Evolutionary conservation across 495 filamentous ascomycete species (phyloP).

Genomic region (Aspergillus ostianus): DNA sequence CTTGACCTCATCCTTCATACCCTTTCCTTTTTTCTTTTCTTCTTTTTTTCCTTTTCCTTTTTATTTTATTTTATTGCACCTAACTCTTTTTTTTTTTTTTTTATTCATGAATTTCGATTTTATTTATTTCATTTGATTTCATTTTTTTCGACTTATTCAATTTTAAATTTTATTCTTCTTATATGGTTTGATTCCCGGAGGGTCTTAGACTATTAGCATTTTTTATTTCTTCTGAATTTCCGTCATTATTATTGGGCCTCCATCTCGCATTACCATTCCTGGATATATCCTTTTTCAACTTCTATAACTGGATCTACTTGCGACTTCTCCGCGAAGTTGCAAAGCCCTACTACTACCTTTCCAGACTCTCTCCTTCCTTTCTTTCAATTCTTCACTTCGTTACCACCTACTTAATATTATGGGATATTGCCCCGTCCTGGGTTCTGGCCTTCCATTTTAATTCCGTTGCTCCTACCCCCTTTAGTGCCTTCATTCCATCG

Average conservation of each 20-base stretch:
- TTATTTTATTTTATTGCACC: conserved; percentile 7
- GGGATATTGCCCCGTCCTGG: conserved; percentile 17
- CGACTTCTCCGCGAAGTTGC: conserved; percentile 16
- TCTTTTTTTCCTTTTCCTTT: conserved; percentile 12
- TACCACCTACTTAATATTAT: conserved; percentile 10
- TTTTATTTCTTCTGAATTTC: conserved; percentile 19
- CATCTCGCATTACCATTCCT: conserved; percentile 24
- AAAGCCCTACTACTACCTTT: conserved; percentile 12
- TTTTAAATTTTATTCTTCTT: conserved; percentile 2
- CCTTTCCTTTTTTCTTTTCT: conserved; percentile 21
- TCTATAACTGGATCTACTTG: conserved; percentile 26
- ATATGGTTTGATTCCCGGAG: conserved; percentile 12
- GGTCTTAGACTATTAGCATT: conserved; percentile 12
- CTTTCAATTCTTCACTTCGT: conserved; percentile 7
- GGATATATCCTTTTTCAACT: conserved; percentile 16
- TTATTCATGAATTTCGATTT: conserved; percentile 17
- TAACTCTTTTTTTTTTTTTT: conserved; percentile 13
- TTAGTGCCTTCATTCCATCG: conserved; percentile 40
- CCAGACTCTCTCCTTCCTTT: conserved; percentile 21
- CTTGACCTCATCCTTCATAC: conserved; percentile 42
- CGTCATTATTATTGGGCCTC: conserved; percentile 18
- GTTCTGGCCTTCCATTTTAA: conserved; percentile 17
- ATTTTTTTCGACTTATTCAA: conserved; percentile 6
- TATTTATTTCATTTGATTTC: conserved; percentile 13
- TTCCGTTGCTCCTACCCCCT: conserved; percentile 18